These are phyloP conservation scores for Dalechampia spathulata DNA, from an alignment of 441 rosid species.

Conservation along the genomic window DNA sequence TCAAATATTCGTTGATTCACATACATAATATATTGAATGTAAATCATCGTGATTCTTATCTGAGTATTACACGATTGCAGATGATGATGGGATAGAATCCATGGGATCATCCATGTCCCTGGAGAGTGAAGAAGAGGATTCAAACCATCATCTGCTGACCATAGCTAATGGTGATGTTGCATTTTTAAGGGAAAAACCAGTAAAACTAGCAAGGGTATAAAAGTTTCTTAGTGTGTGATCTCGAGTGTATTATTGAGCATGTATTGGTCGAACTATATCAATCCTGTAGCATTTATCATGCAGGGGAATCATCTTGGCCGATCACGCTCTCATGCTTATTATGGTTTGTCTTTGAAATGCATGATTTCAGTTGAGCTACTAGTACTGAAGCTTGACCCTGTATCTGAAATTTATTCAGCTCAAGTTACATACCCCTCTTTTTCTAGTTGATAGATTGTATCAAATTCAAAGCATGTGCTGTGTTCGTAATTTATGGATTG, in stretches of 20 bases:
- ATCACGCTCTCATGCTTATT: too few relatives aligned
- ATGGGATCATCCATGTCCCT: slow-evolving; percentile 38
- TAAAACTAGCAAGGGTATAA: slow-evolving; percentile 52
- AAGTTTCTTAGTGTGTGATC: slow-evolving; percentile 10
- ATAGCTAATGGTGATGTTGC: slow-evolving; percentile 47
- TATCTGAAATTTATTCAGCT: slow-evolving; percentile 4
- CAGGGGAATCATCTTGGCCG: neutral
- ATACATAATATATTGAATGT: too few relatives aligned
- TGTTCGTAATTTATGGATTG: too few relatives aligned
- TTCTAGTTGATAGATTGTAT: too few relatives aligned
- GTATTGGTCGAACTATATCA: slow-evolving; percentile 8
- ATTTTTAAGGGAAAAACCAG: slow-evolving; percentile 56
- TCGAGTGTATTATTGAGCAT: slow-evolving; percentile 4
- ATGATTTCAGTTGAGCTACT: slow-evolving; percentile 6
- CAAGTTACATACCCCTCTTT: too few relatives aligned
- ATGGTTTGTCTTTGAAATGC: slow-evolving; percentile 6
- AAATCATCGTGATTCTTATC: too few relatives aligned
- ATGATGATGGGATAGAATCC: slow-evolving; percentile 44
- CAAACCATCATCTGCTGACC: slow-evolving; percentile 56
- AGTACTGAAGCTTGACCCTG: slow-evolving; percentile 6
- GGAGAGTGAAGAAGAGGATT: slow-evolving; percentile 49
- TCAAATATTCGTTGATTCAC: too few relatives aligned
- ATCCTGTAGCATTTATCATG: neutral
- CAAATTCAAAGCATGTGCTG: too few relatives aligned
- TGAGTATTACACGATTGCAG: too few relatives aligned